phyloP scores from a whole-genome alignment of 2,329 filamentous ascomycete species.

The Myriosclerotinia scirpicola region DNA sequence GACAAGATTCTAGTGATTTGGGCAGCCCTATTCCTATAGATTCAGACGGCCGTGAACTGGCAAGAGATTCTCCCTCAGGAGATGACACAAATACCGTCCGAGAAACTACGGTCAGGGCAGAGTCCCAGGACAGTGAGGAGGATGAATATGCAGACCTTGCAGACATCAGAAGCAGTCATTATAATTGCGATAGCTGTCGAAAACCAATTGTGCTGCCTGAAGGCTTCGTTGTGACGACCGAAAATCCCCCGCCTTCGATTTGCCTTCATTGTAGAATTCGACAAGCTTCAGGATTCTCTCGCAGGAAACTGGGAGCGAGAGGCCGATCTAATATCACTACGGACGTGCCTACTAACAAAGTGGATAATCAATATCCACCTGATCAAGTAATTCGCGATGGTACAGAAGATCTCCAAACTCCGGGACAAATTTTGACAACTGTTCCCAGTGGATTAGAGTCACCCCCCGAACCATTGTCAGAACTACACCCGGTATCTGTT shows the following conservation, averaged over 20 bases:
- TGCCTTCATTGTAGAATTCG: slow-evolving; percentile 5
- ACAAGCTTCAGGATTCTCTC: background rate
- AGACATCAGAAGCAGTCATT: background rate
- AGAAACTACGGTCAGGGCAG: background rate
- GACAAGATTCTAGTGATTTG: background rate
- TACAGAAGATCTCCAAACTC: background rate
- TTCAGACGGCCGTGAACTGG: background rate
- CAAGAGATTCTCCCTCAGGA: no score
- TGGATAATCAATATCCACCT: background rate
- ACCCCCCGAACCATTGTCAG: no score
- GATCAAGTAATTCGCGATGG: background rate
- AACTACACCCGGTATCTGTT: background rate
- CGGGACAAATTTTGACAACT: no score
- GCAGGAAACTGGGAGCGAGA: background rate
- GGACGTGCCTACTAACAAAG: no score
- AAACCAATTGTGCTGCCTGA: slow-evolving; percentile 13
- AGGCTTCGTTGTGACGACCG: background rate
- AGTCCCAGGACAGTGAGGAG: background rate
- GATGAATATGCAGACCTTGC: background rate
- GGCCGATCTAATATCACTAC: background rate
- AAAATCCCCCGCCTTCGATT: background rate
- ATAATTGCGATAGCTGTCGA: slow-evolving; percentile 13
- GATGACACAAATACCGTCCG: background rate
- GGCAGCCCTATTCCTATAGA: slow-evolving; percentile 4
- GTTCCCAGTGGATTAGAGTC: background rate